Conservation (phyloP, 2,329 filamentous ascomycete genomes). For the Monosporascus ibericus region DNA sequence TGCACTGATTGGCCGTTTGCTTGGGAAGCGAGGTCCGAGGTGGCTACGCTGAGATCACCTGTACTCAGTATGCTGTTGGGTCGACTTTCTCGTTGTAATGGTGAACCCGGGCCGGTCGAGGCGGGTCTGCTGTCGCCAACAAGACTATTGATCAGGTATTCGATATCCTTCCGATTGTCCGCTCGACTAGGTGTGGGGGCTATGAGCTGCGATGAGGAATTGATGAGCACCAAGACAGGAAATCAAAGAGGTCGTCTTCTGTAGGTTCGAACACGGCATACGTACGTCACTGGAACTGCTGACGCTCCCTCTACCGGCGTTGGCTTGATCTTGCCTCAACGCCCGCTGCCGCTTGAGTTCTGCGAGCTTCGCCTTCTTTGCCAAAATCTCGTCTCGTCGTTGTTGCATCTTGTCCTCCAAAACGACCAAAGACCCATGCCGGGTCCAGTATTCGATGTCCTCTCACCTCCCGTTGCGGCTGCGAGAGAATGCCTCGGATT, state of each 20-base stretch:
- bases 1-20: constrained; percentile 29
- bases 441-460: constrained; percentile 19
- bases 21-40: constrained; percentile 52
- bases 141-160: constrained; percentile 77
- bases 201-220: constrained; percentile 44
- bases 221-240: constrained; percentile 10
- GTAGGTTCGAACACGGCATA: constrained; percentile 10
- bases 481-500: too few species aligned
- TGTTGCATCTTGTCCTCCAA: constrained; percentile 55
- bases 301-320: constrained; percentile 60
- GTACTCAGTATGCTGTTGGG: constrained; percentile 83
- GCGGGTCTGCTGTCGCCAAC: constrained; percentile 71
- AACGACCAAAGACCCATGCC: constrained; percentile 37
- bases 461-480: too few species aligned
- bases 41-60: constrained; percentile 72
- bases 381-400: constrained; percentile 91
- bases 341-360: constrained; percentile 93
- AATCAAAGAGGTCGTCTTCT: neutral
- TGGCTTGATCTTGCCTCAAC: constrained; percentile 70
- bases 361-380: constrained; percentile 93
- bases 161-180: constrained; percentile 69
- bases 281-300: constrained; percentile 67
- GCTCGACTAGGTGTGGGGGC: constrained; percentile 65
- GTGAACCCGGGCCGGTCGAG: constrained; percentile 61
- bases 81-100: constrained; percentile 63